Evolutionary conservation across 2,329 filamentous ascomycete genomes (phyloP), one percentile per base, ranked within the genome.

Genomic region (Fusarium tanahbumbuense): DNA sequence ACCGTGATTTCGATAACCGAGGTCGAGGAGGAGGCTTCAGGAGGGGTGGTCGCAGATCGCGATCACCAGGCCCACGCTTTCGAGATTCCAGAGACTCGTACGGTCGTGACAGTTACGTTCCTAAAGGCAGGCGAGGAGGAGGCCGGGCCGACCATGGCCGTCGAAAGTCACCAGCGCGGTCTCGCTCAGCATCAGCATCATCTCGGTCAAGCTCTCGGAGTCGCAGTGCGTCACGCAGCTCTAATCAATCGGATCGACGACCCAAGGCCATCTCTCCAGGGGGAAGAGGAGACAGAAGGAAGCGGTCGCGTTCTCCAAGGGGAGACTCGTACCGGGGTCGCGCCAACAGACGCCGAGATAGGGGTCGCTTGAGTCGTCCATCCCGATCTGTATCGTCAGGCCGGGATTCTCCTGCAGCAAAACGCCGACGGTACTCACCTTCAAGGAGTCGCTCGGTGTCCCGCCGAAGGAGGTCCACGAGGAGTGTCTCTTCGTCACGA

Each of bases 71-170:
- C 8, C 79, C 82, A 10, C 81, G 83, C 56, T 78, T 79, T 34
- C 80, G 82, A 30, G 82, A 82, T 47, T 76, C 81, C 20, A 78
- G 84, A 66, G 82, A 84, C 20, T 78, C 80, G 13, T 84, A 81
- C 50, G 80, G 80, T 13, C 82, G 86, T 49, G 86, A 89, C 67
- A 83, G 83, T 63, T 87, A 89, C 64, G 81, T 87, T 37, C 87
- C 87, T 3, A 80, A 83, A 67, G 82, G 81, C 50, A 82, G 83
- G 47, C 79, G 80, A n/a, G 78, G 77, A 10, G 76, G 77, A 25
- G 77, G 76, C 25, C 77, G 79, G 20, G 81, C 82, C 64, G 83
- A 85, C 49, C 82, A 82, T 23, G 82, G 82, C 44, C 71, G 71
- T 46, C 71, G 74, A 45, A 75, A 69, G 27, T 68, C 66, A 16